A percentile compares a stretch with the other conserved stretches of the same genome.
These are phyloP conservation scores for Rosellinia necatrix DNA, from an alignment of 2,329 filamentous ascomycete genomes.

Conservation along the genomic window DNA sequence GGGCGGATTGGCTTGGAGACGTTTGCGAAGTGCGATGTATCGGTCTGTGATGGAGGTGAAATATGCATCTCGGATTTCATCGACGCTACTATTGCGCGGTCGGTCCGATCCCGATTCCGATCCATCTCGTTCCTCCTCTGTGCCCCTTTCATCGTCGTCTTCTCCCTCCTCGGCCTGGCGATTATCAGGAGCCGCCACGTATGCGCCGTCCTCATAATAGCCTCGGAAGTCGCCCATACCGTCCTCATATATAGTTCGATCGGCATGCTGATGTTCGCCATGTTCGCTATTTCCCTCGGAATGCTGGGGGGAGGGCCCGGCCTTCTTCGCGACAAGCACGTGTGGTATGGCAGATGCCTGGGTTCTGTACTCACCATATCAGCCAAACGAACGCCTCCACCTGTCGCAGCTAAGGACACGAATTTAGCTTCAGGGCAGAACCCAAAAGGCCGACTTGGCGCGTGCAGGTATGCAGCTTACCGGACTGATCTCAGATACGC, in stretches of 20 bases:
- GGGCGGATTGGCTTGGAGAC: constrained; percentile 62
- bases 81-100: constrained; percentile 39
- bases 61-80: constrained; percentile 66
- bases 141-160: constrained; percentile 38
- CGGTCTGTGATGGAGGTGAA: constrained; percentile 67
- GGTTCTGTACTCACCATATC: constrained; percentile 65
- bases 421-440: constrained; percentile 33
- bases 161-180: constrained; percentile 36
- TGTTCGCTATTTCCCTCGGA: constrained; percentile 36
- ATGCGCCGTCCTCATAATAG: constrained; percentile 79
- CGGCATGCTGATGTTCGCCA: constrained; percentile 40
- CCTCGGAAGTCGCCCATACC: constrained; percentile 61
- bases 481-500: constrained; percentile 64
- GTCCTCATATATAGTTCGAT: constrained; percentile 53
- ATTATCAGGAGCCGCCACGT: constrained; percentile 63
- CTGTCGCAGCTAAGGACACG: constrained; percentile 22
- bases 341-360: constrained; percentile 77
- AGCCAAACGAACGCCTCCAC: constrained; percentile 43
- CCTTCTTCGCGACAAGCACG: constrained; percentile 67
- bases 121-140: constrained; percentile 35
- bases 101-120: constrained; percentile 32
- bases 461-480: constrained; percentile 49
- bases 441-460: background rate
- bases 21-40: constrained; percentile 67
- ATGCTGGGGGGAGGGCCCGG: constrained; percentile 52